phyloP scores from a whole-genome alignment of 1,139 yeast species.

The Citeromyces hawaiiensis region DNA sequence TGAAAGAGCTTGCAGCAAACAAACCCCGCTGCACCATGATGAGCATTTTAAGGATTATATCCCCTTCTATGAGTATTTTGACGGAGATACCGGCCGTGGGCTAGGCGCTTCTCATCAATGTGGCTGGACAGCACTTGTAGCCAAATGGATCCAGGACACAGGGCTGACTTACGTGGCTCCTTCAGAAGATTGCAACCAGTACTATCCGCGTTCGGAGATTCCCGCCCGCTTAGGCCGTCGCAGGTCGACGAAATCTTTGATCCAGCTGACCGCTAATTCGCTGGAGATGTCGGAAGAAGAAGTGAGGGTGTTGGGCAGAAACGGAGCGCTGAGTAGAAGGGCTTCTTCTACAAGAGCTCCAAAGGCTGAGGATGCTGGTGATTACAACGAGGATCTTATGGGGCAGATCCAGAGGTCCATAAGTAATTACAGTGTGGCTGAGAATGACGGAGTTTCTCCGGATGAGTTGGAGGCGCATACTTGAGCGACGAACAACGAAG shows the following conservation, averaged over 20 bases:
- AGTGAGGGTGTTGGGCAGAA: constrained; percentile 10
- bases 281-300: constrained; percentile 59
- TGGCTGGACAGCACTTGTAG: constrained; percentile 95
- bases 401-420: constrained; percentile 1
- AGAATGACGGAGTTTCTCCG: constrained; percentile 25
- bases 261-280: constrained; percentile 53
- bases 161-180: constrained; percentile 51
- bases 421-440: constrained; percentile 9
- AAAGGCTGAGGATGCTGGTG: neutral
- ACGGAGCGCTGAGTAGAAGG: constrained; percentile 2
- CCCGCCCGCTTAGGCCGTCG: constrained; percentile 27
- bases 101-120: constrained; percentile 92
- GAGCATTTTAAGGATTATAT: constrained; percentile 65
- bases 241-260: constrained; percentile 57
- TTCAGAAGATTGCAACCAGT: constrained; percentile 20
- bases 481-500: too few species aligned
- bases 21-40: constrained; percentile 50
- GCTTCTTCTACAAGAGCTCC: neutral
- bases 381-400: constrained; percentile 1
- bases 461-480: neutral
- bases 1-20: constrained; percentile 74
- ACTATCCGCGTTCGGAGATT: constrained; percentile 37
- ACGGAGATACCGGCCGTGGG: constrained; percentile 93
- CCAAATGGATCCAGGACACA: constrained; percentile 87
- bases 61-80: constrained; percentile 82